These are phyloP conservation scores for Fraxinus baroniana DNA, from an alignment of 305 asterid genomes.

Conservation along the genomic window DNA sequence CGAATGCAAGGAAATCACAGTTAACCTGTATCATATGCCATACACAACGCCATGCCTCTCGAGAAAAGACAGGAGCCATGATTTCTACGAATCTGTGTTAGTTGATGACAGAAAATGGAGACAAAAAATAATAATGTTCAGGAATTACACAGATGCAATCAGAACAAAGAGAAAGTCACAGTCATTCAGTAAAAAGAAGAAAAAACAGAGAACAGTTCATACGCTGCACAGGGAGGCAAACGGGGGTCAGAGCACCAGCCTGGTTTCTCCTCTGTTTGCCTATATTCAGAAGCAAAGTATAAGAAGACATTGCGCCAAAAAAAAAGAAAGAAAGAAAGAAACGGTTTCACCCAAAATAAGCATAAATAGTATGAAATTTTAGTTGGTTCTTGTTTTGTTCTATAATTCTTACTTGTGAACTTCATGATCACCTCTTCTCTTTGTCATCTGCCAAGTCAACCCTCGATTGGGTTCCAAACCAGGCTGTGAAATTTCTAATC, in stretches of 20 bases:
- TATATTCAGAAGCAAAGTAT: slow-evolving; percentile 13
- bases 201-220: slow-evolving; percentile 19
- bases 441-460: slow-evolving; percentile 64
- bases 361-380: not conserved
- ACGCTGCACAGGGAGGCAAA: slow-evolving; percentile 70
- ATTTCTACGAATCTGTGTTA: slow-evolving; percentile 37
- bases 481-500: slow-evolving; percentile 56
- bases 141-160: not conserved
- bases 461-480: slow-evolving; percentile 37
- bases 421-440: slow-evolving; percentile 32
- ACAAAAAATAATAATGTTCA: not conserved
- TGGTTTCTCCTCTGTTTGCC: slow-evolving; percentile 51
- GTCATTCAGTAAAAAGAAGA: not conserved
- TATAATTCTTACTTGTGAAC: slow-evolving; percentile 47
- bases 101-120: not conserved
- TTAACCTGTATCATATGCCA: slow-evolving; percentile 44
- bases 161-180: not conserved
- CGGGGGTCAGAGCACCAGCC: slow-evolving; percentile 66
- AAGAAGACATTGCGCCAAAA: not conserved
- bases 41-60: slow-evolving; percentile 45
- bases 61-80: slow-evolving; percentile 44
- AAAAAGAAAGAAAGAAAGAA: not conserved
- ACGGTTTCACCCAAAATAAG: not conserved
- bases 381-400: not conserved
- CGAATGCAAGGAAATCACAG: not conserved